phyloP scores from a whole-genome alignment of 202 grass and related monocot genomes.

The Panicum hallii region DNA sequence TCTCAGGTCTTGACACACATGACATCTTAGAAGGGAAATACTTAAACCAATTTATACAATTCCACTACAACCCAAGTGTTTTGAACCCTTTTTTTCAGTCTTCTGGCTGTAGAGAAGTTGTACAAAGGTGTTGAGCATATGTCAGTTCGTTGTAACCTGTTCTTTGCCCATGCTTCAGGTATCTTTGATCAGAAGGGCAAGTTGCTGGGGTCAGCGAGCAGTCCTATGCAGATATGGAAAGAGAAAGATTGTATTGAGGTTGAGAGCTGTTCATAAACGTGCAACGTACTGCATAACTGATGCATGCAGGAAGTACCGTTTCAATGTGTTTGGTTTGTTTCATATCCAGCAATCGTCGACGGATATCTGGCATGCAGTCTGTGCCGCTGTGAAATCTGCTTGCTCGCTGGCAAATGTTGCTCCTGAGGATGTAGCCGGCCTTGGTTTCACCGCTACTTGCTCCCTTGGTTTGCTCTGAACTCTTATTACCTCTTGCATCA shows the following conservation, averaged over 20 bases:
- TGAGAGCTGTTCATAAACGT: constrained; percentile 16
- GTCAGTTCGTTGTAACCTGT: constrained; percentile 15
- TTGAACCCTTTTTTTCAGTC: not conserved
- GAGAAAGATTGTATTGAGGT: constrained; percentile 94
- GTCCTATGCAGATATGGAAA: constrained; percentile 98
- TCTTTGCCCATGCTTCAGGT: constrained; percentile 50
- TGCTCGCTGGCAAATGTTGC: constrained; percentile 60
- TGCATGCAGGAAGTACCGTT: not conserved
- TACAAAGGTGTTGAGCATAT: not conserved
- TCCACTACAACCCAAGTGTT: not conserved
- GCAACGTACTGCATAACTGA: constrained; percentile 18
- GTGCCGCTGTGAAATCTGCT: constrained; percentile 76
- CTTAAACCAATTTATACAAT: constrained; percentile 9
- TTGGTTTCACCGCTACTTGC: constrained; percentile 92
- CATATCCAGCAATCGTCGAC: constrained; percentile 87
- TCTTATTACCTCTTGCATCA: not conserved
- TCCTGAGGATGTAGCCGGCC: constrained; percentile 64
- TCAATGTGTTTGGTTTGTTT: constrained; percentile 40
- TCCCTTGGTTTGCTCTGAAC: constrained; percentile 74
- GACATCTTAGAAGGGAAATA: not conserved
- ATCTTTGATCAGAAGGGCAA: constrained; percentile 81
- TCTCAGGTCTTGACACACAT: not conserved
- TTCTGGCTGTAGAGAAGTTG: not conserved
- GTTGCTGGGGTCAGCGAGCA: constrained; percentile 75
- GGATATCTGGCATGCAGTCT: constrained; percentile 93